A percentile compares a stretch with the other conserved stretches of the same genome.
These are phyloP conservation scores for Coniosporium tulheliwenetii DNA, from an alignment of 2,329 filamentous ascomycete species.

Conservation along the genomic window DNA sequence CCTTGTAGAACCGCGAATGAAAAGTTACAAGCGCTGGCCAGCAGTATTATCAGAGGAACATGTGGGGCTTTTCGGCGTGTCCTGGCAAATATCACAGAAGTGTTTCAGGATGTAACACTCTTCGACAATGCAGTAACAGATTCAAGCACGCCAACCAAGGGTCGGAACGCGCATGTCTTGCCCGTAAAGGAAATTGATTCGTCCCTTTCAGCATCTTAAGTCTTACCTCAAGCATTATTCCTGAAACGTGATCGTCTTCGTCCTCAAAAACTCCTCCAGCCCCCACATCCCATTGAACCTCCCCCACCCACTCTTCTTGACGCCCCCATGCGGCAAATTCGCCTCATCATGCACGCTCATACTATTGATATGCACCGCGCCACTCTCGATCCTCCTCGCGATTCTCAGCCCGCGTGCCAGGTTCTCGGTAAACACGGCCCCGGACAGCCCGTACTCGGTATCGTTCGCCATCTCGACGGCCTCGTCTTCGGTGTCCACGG, in stretches of 20 bases:
- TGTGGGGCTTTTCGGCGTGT: too few relatives aligned
- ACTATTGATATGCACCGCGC: conserved; percentile 37
- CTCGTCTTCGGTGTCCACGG: conserved; percentile 53
- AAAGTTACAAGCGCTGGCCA: too few relatives aligned
- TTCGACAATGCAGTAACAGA: too few relatives aligned
- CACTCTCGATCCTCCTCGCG: conserved; percentile 38
- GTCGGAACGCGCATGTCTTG: too few relatives aligned
- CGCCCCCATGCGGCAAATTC: conserved; percentile 31
- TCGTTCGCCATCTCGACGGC: conserved; percentile 64
- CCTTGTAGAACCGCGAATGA: too few relatives aligned
- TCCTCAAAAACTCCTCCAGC: conserved; percentile 29
- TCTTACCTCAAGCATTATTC: conserved; percentile 2
- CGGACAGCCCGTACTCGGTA: conserved; percentile 60
- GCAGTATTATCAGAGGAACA: too few relatives aligned
- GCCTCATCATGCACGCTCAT: conserved; percentile 36
- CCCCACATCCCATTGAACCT: conserved; percentile 29
- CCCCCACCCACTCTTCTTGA: conserved; percentile 33
- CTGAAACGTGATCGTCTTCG: conserved; percentile 16
- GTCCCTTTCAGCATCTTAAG: too few relatives aligned
- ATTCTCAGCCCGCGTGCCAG: conserved; percentile 30
- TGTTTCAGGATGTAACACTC: too few relatives aligned
- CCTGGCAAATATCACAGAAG: too few relatives aligned
- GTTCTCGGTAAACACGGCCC: conserved; percentile 58
- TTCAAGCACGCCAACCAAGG: too few relatives aligned
- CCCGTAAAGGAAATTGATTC: too few relatives aligned